Percentiles rank a stretch among this genome's conserved stretches.
Evolutionary conservation across 1,139 yeast species (phyloP).

Genomic region (Saccharomyces hybrid): DNA sequence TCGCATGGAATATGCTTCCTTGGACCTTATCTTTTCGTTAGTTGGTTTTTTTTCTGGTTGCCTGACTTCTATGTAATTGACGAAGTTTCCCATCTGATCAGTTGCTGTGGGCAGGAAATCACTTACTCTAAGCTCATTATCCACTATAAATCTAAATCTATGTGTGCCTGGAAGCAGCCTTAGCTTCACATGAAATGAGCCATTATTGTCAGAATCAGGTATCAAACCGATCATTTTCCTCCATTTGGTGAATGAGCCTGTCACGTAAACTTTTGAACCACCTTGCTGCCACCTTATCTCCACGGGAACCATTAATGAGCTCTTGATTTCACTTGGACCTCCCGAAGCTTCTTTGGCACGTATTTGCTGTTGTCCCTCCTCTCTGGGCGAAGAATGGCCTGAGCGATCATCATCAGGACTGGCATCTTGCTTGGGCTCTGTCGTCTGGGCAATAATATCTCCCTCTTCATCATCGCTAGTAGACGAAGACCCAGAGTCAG

Average conservation of each 20-base stretch:
- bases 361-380: not conserved
- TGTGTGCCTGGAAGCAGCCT: conserved; percentile 78
- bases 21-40: conserved; percentile 34
- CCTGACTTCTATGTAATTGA: conserved; percentile 77
- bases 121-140: conserved; percentile 83
- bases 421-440: conserved; percentile 6
- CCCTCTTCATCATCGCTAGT: conserved; percentile 6
- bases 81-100: conserved; percentile 92
- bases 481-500: conserved; percentile 5
- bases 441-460: not conserved
- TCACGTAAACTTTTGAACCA: conserved; percentile 79
- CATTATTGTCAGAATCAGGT: conserved; percentile 37
- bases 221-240: conserved; percentile 77
- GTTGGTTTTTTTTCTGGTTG: conserved; percentile 32
- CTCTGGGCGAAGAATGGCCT: too few relatives aligned
- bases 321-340: not conserved
- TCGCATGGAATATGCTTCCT: conserved; percentile 32
- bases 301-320: conserved; percentile 46
- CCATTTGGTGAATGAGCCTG: conserved; percentile 97
- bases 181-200: conserved; percentile 43
- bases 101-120: conserved; percentile 93
- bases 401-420: conserved; percentile 5
- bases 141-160: conserved; percentile 84
- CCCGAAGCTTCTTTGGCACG: not conserved
- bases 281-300: conserved; percentile 93